Conservation (phyloP, 2,329 filamentous ascomycete genomes). For the Trichoderma cornu-damae region DNA sequence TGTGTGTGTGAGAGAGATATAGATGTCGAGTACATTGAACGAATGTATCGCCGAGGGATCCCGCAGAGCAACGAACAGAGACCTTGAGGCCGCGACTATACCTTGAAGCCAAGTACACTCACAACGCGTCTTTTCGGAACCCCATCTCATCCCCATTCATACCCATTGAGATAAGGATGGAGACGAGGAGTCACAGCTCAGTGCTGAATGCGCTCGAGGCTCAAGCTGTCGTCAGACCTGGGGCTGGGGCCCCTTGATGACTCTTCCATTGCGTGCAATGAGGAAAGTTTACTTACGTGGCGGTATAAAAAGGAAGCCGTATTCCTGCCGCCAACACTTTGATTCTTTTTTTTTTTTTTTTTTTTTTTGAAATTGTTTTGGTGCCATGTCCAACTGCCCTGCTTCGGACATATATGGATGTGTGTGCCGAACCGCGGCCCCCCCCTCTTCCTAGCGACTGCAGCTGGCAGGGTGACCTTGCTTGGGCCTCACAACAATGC, state of each 20-base stretch:
- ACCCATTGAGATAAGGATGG: conserved; percentile 16
- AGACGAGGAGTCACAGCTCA: conserved; percentile 14
- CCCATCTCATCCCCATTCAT: neutral
- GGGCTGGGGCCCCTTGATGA: conserved; percentile 18
- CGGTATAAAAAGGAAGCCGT: conserved; percentile 19
- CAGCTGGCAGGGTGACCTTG: conserved; percentile 17
- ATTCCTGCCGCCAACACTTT: conserved; percentile 9
- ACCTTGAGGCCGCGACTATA: neutral
- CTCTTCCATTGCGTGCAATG: conserved; percentile 14
- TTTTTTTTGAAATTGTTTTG: conserved; percentile 8
- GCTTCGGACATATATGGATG: conserved; percentile 1
- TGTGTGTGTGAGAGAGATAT: neutral
- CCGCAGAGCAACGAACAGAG: neutral
- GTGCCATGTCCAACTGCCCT: neutral
- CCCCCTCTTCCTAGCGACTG: neutral
- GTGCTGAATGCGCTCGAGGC: conserved; percentile 17
- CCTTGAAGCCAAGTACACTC: conserved; percentile 5
- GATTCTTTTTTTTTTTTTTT: neutral
- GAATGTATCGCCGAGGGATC: neutral
- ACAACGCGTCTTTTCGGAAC: neutral
- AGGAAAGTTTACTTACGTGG: conserved; percentile 10
- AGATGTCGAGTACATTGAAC: neutral
- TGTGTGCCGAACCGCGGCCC: conserved; percentile 1
- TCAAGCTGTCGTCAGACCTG: conserved; percentile 18
- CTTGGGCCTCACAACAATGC: conserved; percentile 1